Evolutionary conservation across 805 yeast species (phyloP), one percentile per base, ranked within the genome.

Genomic region (Saccharomycopsis sp.): DNA sequence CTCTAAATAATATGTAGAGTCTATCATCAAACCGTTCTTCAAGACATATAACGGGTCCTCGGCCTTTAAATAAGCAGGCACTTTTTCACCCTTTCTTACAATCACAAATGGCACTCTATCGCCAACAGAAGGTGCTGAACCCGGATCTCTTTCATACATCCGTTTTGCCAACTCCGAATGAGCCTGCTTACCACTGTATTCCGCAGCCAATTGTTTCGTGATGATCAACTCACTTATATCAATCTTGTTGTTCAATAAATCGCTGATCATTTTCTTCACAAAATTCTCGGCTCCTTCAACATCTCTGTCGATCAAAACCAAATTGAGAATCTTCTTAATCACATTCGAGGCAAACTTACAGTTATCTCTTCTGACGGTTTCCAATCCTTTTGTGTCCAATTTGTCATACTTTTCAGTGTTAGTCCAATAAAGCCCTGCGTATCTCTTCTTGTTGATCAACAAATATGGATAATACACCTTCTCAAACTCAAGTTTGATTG

Each of bases 21-120:
- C 99, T 64, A 94, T 90, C 2, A 97, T 96, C 56, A 94, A 73
- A 20, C 94, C 89, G 70, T 94, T 86, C 65, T 94, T 98, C 68
- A 94, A 76, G 1, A 92, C 99, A 65, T 83, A 94, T 35, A 93
- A 73, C 1, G 99, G 99, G 68, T 94, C 99, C 71, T 94, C 99
- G 0, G 97, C 92, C 72, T 94, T 91, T 65, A 93, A 97, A 72
- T 92, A 96, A 63, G 92, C 87, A 69, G 90, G 92, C 53, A 76
- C 83, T 58, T 89, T 88, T 55, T 89, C 85, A 3, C 89, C 86
- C 0, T 93, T 84, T 67, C 83, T 82, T 64, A 89, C 86, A 60
- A 94, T 92, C 41, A 94, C 99, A 69, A 93, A 94, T 3, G 98
- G 98, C 35, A 94, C 98, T 73, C 99, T 88, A 70, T 94, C 99